Percentiles rank a stretch among this genome's conserved stretches.
These are phyloP conservation scores for Ceratocystis harringtonii DNA, from an alignment of 2,329 filamentous ascomycete species.

Conservation along the genomic window DNA sequence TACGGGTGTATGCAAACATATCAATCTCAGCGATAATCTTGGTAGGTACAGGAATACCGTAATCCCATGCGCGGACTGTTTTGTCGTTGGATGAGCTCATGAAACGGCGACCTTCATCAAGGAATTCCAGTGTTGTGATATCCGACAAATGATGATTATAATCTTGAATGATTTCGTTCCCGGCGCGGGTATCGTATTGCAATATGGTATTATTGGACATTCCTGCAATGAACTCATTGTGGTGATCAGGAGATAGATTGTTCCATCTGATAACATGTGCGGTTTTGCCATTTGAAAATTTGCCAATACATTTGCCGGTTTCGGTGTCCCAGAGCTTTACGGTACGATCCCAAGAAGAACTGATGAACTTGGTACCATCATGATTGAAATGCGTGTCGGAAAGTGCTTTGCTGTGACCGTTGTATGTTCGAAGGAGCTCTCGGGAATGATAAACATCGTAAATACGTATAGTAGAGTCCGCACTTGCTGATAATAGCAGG, in stretches of 20 bases:
- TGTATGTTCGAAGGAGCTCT: constrained; percentile 80
- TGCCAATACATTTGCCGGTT: constrained; percentile 72
- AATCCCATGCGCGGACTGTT: constrained; percentile 91
- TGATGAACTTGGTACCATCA: constrained; percentile 71
- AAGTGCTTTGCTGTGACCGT: constrained; percentile 76
- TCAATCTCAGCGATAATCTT: constrained; percentile 96
- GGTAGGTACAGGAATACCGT: constrained; percentile 94
- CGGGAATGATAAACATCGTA: constrained; percentile 88
- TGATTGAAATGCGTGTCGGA: constrained; percentile 81
- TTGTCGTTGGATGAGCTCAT: constrained; percentile 98
- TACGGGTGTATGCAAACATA: constrained; percentile 91
- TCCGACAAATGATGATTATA: constrained; percentile 98
- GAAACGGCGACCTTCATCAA: constrained; percentile 86
- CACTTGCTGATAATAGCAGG: constrained; percentile 73
- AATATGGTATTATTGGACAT: constrained; percentile 99
- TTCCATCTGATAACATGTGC: constrained; percentile 93
- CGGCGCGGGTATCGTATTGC: constrained; percentile 77
- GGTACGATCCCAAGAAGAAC: constrained; percentile 81
- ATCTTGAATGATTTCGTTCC: constrained; percentile 74
- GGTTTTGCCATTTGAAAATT: constrained; percentile 87
- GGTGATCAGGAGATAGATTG: constrained; percentile 61
- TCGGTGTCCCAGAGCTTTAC: constrained; percentile 99
- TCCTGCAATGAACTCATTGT: constrained; percentile 84
- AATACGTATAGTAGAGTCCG: constrained; percentile 80
- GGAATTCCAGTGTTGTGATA: constrained; percentile 94